phyloP scores from a whole-genome alignment of 805 yeast species.

The Yarrowia osloensis region DNA sequence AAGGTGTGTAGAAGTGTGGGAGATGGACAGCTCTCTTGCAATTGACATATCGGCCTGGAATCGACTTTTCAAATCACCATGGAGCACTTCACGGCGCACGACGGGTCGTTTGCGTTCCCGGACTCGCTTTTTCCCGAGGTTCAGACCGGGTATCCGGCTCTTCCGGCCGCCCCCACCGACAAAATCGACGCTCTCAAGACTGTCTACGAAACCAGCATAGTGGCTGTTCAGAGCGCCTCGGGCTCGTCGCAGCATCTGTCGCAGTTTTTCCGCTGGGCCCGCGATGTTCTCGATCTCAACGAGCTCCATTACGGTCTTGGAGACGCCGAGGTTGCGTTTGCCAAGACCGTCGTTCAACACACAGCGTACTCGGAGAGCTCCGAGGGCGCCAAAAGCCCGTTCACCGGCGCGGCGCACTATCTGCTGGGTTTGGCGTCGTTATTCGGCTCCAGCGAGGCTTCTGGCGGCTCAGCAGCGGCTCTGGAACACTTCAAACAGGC shows the following conservation, averaged over 20 bases:
- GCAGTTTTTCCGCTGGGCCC: conserved; percentile 41
- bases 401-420: conserved; percentile 40
- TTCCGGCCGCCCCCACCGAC: conserved; percentile 35
- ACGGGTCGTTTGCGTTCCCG: conserved; percentile 39
- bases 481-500: conserved; percentile 40
- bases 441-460: conserved; percentile 40
- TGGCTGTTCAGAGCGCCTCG: conserved; percentile 14
- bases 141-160: conserved; percentile 37
- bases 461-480: conserved; percentile 33
- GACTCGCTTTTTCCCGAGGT: conserved; percentile 41
- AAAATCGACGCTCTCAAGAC: conserved; percentile 33
- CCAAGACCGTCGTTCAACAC: conserved; percentile 35
- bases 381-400: conserved; percentile 22
- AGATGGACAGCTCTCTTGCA: background rate
- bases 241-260: conserved; percentile 9
- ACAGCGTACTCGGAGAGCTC: conserved; percentile 34
- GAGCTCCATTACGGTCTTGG: conserved; percentile 40
- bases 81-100: conserved; percentile 17
- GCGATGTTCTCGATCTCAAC: conserved; percentile 39
- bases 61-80: background rate
- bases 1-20: conserved; percentile 19
- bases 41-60: background rate
- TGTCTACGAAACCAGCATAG: conserved; percentile 31
- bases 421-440: conserved; percentile 39
- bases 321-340: conserved; percentile 35